Base-by-base conservation (phyloP, 2,329 filamentous ascomycete species). In the Akanthomyces lecanii region DNA sequence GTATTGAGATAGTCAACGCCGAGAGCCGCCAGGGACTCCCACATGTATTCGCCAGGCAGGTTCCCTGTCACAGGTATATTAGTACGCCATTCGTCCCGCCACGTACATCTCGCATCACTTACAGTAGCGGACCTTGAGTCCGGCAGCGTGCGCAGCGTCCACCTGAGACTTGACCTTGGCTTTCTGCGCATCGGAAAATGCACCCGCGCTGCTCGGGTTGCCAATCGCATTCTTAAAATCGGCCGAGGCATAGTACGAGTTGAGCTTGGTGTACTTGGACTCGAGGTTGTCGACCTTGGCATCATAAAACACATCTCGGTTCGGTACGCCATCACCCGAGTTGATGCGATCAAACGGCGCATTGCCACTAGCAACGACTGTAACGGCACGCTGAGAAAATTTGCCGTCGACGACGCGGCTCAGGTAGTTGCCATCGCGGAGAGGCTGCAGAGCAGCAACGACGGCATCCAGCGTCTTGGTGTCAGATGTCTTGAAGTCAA, bases 341-440 rank as follows among this genome's bases (percentile, higher is more conserved):
- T 56, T 60, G 48, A 66, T 65, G 45, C 63, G 56, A 36, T 65
- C 65, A 56, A 63, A 66, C 5, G 58, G 58, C 1, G 63, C 60
- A 7, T 83, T 83, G 14, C 89, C 89, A 1, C 87, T 90, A 1
- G 83, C 87, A 2, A 92, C 86, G 2, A 91, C 82, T 0, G 88
- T 91, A 42, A 92, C 74, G 0, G 86, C 85, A 1, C 88, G 78
- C 25, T 75, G 70, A 44, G 82, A 72, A 2, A 89, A 70, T 18
- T 75, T 70, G 18, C 77, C 79, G 55, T 85, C 78, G 28, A 83
- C 76, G 59, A 83, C 80, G 64, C 76, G 79, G 14, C 79, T 82
- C 23, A 88, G 71, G 79, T 81, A 90, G n/a, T 81, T 81, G 47
- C 76, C 78, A 47, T 82, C 75, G 4, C 86, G 79, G 7, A 91